Evolutionary conservation across 129 eudicot species (phyloP), one percentile per base, ranked within the genome.

Genomic region (Tagetes erecta): DNA sequence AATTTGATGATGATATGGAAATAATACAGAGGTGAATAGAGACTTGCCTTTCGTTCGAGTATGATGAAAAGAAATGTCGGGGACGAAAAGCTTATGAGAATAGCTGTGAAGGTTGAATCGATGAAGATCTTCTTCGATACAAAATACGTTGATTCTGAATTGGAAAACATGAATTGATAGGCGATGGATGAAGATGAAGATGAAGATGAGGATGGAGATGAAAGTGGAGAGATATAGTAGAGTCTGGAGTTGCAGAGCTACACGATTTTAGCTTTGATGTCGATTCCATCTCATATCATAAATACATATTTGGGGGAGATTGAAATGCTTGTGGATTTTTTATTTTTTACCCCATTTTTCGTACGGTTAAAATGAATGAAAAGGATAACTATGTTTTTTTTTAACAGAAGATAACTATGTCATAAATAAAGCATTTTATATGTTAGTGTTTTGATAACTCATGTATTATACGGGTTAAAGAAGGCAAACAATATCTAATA

Each of bases 161-260:
- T 36, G 46, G 69, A 46, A 50, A 68, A 63, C 75, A 68, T 77
- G 70, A 56, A 77, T 45, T 57, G 33, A 67, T 44, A 44, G 33
- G 40, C 1, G 30, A 45, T 57, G 6, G 58, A 58, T 0, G 58
- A 41, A 9, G 76, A 30, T 45, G 70, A 63, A 37, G 62, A 40
- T 6, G 35, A 76, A 0, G 72, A 76, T 0, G 72, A 39, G 12
- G 80, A 76, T 66, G 37, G 30, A 31, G 73, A 51, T 42, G 74
- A 76, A 38, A 38, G 1, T 30, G 46, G 57, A 39, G 64, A 13
- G 30, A 44, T 59, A 72, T 9, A 76, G 58, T 76, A 67, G 80
- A 75, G 20, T 75, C 73, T 51, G 80, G 73, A 67, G 42, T 66
- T 67, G 80, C 73, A 76, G 73, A 76, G 80, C 80, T 76, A 76